Conservation (phyloP, 1,139 yeast species). For the Debaryomyces psychrophilus region DNA sequence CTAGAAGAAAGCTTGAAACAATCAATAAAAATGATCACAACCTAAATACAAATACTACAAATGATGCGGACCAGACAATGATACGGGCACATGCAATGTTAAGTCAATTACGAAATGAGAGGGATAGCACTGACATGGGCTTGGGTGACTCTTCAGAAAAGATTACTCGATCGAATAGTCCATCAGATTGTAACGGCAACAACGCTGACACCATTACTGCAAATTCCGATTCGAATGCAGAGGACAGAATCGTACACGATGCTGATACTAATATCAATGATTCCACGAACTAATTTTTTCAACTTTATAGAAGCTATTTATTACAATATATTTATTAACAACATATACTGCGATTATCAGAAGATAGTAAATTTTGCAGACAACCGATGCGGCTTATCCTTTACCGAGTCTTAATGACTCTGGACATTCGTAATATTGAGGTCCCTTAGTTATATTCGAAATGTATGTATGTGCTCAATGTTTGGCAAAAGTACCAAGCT, state of each 20-base stretch:
- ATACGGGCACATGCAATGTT: conserved; percentile 49
- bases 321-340: neutral
- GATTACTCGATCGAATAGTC: neutral
- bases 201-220: neutral
- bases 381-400: neutral
- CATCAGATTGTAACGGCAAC: neutral
- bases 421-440: neutral
- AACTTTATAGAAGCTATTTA: conserved; percentile 7
- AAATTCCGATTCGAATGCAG: neutral
- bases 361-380: neutral
- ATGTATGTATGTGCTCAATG: neutral
- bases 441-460: neutral
- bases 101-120: conserved; percentile 32
- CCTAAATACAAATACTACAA: conserved; percentile 16
- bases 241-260: neutral
- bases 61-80: conserved; percentile 32
- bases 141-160: neutral
- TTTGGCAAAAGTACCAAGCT: neutral
- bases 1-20: conserved; percentile 27
- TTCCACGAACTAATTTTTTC: neutral
- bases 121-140: neutral
- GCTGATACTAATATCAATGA: neutral
- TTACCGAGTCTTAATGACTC: neutral
- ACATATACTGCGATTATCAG: neutral
- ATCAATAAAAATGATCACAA: neutral